A percentile compares a stretch with the other conserved stretches of the same genome.
Conservation (phyloP, 2,329 filamentous ascomycete genomes). For the Lithohypha guttulata region DNA sequence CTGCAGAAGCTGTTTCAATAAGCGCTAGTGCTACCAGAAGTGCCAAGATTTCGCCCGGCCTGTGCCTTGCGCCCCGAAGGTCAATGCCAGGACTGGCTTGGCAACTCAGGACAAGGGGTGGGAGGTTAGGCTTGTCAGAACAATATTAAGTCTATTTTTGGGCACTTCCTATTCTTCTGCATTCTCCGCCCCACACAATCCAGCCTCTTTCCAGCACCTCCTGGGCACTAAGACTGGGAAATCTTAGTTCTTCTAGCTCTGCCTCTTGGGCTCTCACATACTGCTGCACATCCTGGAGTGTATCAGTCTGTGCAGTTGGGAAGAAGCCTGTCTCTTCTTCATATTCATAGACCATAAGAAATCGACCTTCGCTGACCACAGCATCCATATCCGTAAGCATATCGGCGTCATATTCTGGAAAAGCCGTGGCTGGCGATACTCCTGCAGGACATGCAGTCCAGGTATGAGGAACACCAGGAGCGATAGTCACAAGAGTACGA, state of each 20-base stretch:
- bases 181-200: conserved; percentile 1
- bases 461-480: conserved; percentile 14
- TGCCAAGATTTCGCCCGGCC: no score
- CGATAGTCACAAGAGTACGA: conserved; percentile 13
- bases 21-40: no score
- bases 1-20: no score
- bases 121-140: no score
- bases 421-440: conserved; percentile 5
- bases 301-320: conserved; percentile 12
- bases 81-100: no score
- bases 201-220: background rate
- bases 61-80: no score
- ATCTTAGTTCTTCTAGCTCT: conserved; percentile 9
- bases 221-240: background rate
- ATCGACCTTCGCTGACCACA: conserved; percentile 10
- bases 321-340: conserved; percentile 15
- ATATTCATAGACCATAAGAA: conserved; percentile 18
- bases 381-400: conserved; percentile 4
- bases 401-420: conserved; percentile 5
- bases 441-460: conserved; percentile 16
- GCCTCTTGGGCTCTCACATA: conserved; percentile 11
- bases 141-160: no score
- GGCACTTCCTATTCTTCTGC: no score
- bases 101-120: no score
- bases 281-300: conserved; percentile 8